Percentiles rank a stretch among this genome's conserved stretches.
These are phyloP conservation scores for Amaranthus hypochondriacus DNA, from an alignment of 148 eudicot genomes.

Conservation along the genomic window DNA sequence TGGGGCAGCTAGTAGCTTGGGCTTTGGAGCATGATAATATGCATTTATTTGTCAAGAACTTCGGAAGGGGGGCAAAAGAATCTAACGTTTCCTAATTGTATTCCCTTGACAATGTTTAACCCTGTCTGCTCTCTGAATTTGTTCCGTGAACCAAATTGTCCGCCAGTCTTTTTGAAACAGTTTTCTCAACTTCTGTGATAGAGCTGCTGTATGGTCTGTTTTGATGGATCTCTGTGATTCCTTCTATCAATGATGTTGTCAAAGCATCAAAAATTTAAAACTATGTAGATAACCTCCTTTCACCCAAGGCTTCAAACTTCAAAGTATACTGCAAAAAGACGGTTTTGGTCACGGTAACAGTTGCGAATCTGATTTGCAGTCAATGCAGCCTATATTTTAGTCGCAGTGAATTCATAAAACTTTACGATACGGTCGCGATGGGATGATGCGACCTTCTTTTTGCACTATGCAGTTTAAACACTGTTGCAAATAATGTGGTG, in stretches of 20 bases:
- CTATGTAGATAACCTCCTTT: background rate
- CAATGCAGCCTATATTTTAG: too few species aligned
- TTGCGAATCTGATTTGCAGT: too few species aligned
- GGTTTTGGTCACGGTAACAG: too few species aligned
- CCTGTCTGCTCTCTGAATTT: background rate
- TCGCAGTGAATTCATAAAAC: too few species aligned
- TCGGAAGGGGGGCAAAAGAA: background rate
- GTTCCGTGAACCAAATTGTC: background rate
- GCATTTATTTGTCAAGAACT: background rate
- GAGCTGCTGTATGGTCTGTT: background rate
- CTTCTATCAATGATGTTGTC: slow-evolving; percentile 1
- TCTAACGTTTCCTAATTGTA: background rate
- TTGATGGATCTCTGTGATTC: background rate
- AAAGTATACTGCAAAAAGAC: too few species aligned
- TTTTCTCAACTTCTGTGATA: background rate
- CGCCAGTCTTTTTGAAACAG: background rate
- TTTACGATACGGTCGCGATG: too few species aligned
- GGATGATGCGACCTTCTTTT: background rate
- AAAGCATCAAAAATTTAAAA: background rate
- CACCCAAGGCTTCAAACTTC: background rate
- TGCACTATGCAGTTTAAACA: background rate
- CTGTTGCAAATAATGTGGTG: background rate
- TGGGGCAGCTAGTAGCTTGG: background rate
- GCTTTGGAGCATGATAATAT: background rate
- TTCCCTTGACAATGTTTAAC: background rate